phyloP scores from a whole-genome alignment of 306 rosid genomes.

The Inga oerstediana region DNA sequence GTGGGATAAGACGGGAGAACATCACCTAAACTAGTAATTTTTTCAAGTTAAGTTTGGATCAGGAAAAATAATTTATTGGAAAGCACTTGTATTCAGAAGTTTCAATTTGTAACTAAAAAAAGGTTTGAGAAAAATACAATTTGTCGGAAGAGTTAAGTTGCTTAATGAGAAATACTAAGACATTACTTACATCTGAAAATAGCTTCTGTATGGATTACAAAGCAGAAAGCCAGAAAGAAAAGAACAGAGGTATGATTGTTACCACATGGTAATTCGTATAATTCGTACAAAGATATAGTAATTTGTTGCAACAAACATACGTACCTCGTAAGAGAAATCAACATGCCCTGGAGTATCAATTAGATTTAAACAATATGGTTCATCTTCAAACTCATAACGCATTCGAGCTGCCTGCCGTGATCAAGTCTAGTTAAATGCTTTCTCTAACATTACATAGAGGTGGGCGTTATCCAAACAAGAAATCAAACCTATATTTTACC shows the following conservation, averaged over 20 bases:
- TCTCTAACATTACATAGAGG: slow-evolving; percentile 12
- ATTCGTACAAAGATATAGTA: neutral
- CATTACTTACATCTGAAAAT: slow-evolving; percentile 10
- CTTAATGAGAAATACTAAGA: slow-evolving; percentile 3
- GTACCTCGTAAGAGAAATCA: slow-evolving; percentile 93
- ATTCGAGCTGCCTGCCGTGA: slow-evolving; percentile 85
- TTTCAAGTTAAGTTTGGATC: neutral
- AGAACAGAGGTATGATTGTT: neutral
- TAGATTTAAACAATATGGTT: slow-evolving; percentile 79
- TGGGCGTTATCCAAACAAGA: neutral
- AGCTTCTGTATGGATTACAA: slow-evolving; percentile 4
- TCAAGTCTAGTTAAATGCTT: slow-evolving; percentile 32
- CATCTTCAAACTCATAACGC: slow-evolving; percentile 62
- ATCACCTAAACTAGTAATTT: neutral
- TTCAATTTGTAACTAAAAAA: neutral
- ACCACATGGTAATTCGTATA: slow-evolving; percentile 5
- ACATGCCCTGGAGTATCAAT: slow-evolving; percentile 99
- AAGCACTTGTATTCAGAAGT: neutral
- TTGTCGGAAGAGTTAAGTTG: slow-evolving; percentile 12
- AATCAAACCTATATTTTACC: slow-evolving; percentile 13
- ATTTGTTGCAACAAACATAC: slow-evolving; percentile 13
- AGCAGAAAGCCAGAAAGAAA: neutral
- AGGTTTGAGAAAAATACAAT: neutral
- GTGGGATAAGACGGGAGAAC: neutral
- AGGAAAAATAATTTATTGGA: neutral